Evolutionary conservation across 1,284 basidiomycete species (phyloP).

Genomic region (Sphagnurus paluster): DNA sequence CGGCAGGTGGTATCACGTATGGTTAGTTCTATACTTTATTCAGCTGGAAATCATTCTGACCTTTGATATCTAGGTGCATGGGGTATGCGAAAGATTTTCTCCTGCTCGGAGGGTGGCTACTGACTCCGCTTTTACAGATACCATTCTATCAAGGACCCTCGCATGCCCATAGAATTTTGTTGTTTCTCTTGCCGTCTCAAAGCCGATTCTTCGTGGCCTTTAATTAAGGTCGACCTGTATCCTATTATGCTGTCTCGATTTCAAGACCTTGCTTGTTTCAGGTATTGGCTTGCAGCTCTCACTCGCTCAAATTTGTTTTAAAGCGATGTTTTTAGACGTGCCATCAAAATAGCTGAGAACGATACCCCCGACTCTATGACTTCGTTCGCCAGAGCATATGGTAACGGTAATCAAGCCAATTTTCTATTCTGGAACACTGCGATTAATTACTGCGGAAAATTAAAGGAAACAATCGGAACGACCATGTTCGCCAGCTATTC

Average conservation of each 20-base stretch:
- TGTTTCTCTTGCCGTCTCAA: conserved; percentile 19
- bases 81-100: conserved; percentile 43
- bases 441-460: too few species aligned
- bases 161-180: conserved; percentile 55
- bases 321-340: conserved; percentile 59
- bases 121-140: conserved; percentile 42
- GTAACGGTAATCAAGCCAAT: too few species aligned
- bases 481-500: conserved; percentile 60
- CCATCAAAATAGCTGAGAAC: conserved; percentile 68
- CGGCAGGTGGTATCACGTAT: conserved; percentile 70
- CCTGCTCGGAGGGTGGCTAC: not conserved
- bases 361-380: conserved; percentile 46
- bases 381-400: conserved; percentile 60
- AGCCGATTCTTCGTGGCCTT: conserved; percentile 16
- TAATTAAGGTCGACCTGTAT: conserved; percentile 27
- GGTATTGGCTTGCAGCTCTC: conserved; percentile 43
- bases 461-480: conserved; percentile 52
- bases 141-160: conserved; percentile 55
- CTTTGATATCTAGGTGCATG: conserved; percentile 62
- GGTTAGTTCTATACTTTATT: conserved; percentile 42
- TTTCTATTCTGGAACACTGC: not conserved
- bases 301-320: too few species aligned
- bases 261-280: conserved; percentile 67
- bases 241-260: conserved; percentile 58
- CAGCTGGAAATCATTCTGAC: not conserved